A percentile compares a stretch with the other conserved stretches of the same genome.
These are phyloP conservation scores for Leccinellum albellum DNA, from an alignment of 768 basidiomycete genomes.

Conservation along the genomic window DNA sequence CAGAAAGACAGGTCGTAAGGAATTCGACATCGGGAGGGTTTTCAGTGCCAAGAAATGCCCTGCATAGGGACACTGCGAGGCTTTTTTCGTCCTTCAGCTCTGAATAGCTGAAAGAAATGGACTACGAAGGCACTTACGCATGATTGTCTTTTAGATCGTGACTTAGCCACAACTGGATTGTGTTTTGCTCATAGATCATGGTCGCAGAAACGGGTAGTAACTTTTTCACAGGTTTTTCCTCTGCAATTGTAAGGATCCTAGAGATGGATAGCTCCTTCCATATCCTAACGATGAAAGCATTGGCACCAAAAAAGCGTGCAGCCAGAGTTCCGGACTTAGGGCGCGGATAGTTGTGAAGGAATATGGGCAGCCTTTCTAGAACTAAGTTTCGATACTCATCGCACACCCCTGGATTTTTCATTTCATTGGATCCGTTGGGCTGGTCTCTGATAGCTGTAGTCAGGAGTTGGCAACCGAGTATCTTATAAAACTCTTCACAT, in stretches of 20 bases:
- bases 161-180: constrained; percentile 71
- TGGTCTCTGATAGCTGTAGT: constrained; percentile 70
- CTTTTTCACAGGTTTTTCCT: constrained; percentile 39
- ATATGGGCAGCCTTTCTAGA: constrained; percentile 77
- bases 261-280: constrained; percentile 59
- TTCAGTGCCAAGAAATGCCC: constrained; percentile 66
- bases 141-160: constrained; percentile 70
- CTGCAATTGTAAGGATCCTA: constrained; percentile 53
- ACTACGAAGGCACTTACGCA: constrained; percentile 48
- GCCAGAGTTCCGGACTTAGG: constrained; percentile 49
- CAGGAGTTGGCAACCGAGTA: constrained; percentile 68
- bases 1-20: constrained; percentile 87
- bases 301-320: constrained; percentile 53
- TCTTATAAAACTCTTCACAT: constrained; percentile 58
- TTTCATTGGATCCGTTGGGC: constrained; percentile 52
- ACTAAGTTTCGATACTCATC: constrained; percentile 52
- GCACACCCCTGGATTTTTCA: constrained; percentile 41
- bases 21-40: constrained; percentile 81
- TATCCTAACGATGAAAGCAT: constrained; percentile 61
- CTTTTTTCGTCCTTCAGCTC: constrained; percentile 34
- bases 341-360: constrained; percentile 79
- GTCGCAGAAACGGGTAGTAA: constrained; percentile 70
- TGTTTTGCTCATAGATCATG: constrained; percentile 46
- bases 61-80: constrained; percentile 77
- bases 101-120: background rate